Base-by-base conservation (phyloP, 495 filamentous ascomycete species). In the Aspergillus baeticus region DNA sequence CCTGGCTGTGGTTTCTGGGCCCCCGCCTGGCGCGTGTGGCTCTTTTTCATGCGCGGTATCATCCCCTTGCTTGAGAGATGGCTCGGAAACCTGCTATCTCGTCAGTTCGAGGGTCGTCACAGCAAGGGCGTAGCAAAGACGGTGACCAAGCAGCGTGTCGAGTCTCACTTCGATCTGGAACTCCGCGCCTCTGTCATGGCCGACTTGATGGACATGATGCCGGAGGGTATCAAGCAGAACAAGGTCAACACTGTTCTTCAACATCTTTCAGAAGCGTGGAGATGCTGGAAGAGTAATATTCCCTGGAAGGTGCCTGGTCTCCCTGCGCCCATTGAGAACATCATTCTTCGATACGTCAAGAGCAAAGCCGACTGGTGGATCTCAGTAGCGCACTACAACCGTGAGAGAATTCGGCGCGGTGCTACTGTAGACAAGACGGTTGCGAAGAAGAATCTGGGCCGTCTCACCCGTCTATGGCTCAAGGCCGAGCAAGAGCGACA, bases 201-300 rank as follows among this genome's bases (percentile, higher is more conserved):
- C 17, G 95, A 99, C 75, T 77, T 99, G 23, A 96, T 96, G 87
- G 95, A 99, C 63, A 99, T 99, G 95, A 99, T 99, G 95, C 95
- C 95, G 1, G 95, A 97, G 68, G 95, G 95, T 53, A 96, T 99
- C 79, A 97, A 97, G 75, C 93, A 96, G 68, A 99, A 93, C 74
- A 99, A 99, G 74, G 92, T 99, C 70, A 96, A 98, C 69, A 96
- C 94, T 1, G 93, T 99, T 33, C 78, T 99, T 43, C 94, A 99
- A 64, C 94, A 99, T 82, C 76, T 98, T 21, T 96, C 91, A 0
- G 94, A 99, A 74, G 94, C 94, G 8, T 99, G 94, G 94, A 81
- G 94, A 71, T 99, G 94, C 74, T 99, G 94, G 94, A 99, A 99
- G 88, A 96, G 92, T 80, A 98, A 98, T 65, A 98, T 98, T 63